A percentile compares a stretch with the other conserved stretches of the same genome.
phyloP scores from a whole-genome alignment of 2,329 filamentous ascomycete species.

The Fusarium temperatum region DNA sequence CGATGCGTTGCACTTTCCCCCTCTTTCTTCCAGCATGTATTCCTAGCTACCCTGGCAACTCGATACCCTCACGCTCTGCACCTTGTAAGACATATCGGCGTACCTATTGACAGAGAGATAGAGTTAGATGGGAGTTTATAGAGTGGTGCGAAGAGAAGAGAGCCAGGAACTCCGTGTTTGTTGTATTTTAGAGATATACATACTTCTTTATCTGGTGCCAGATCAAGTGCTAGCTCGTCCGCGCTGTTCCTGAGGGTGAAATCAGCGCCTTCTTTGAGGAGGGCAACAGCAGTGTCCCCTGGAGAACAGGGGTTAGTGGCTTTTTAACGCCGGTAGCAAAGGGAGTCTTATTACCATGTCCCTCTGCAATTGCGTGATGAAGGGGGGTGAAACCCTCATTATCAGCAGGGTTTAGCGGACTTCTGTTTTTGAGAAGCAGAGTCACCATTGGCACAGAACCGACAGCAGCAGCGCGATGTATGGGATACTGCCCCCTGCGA shows the following conservation, averaged over 20 bases:
- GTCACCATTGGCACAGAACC: constrained; percentile 89
- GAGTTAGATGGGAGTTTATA: constrained; percentile 35
- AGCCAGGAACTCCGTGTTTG: neutral
- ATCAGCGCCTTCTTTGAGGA: constrained; percentile 88
- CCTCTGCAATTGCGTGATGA: constrained; percentile 86
- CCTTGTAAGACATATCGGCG: constrained; percentile 78
- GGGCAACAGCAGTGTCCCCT: constrained; percentile 82
- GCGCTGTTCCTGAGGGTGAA: constrained; percentile 78
- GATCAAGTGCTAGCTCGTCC: constrained; percentile 76
- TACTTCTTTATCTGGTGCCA: constrained; percentile 88
- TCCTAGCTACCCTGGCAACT: constrained; percentile 50
- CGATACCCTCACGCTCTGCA: constrained; percentile 87
- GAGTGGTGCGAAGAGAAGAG: neutral
- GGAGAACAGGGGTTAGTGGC: neutral
- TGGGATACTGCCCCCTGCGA: constrained; percentile 84
- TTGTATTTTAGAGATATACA: constrained; percentile 39
- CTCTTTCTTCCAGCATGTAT: constrained; percentile 28
- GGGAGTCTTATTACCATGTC: constrained; percentile 62
- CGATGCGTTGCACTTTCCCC: constrained; percentile 17
- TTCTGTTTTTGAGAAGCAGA: constrained; percentile 78
- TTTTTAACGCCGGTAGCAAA: too few species aligned
- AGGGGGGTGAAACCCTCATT: constrained; percentile 84
- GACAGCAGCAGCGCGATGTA: constrained; percentile 91
- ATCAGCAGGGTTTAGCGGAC: constrained; percentile 86
- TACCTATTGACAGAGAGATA: constrained; percentile 59